Base-by-base conservation (phyloP, 139 green algal genomes). In the Diplosphaera chodatii region DNA sequence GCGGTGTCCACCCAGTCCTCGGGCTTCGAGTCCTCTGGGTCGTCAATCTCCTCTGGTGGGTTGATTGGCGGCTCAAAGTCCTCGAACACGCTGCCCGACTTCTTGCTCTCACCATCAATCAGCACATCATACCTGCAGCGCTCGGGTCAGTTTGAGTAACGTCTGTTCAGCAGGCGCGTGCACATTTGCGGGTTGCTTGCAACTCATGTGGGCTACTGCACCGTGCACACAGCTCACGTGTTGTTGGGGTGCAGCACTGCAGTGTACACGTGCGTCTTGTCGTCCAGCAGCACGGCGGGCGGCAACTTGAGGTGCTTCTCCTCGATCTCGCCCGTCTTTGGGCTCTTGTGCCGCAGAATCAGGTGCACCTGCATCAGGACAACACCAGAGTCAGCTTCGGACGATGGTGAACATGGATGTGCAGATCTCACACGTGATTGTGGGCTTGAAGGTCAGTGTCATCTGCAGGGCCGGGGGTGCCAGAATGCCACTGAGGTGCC, bases 351-450 rank as follows among this genome's bases (percentile, higher is more conserved):
- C 32, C 83, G 74, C 27, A 98, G 72, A 56, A 98, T 98, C 21
- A 98, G 77, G 81, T 98, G 94, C 1, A 98, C 85, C 84, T 96
- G 76, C 37, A n/a, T n/a, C n/a, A n/a, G n/a, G n/a, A n/a, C n/a
- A n/a, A n/a, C n/a, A n/a, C n/a, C n/a, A n/a, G n/a, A n/a, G n/a
- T n/a, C n/a, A n/a, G n/a, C n/a, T n/a, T n/a, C n/a, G n/a, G n/a
- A n/a, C n/a, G n/a, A n/a, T n/a, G n/a, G n/a, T n/a, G n/a, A n/a
- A n/a, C n/a, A n/a, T n/a, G n/a, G n/a, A n/a, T n/a, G n/a, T n/a
- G n/a, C n/a, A n/a, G n/a, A n/a, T n/a, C n/a, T n/a, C n/a, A n/a
- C n/a, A n/a, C n/a, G n/a, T n/a, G n/a, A n/a, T n/a, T n/a, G n/a
- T n/a, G n/a, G n/a, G n/a, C n/a, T n/a, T n/a, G n/a, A n/a, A n/a